phyloP scores from a whole-genome alignment of 139 green algal species.

The Micractinium sp. region DNA sequence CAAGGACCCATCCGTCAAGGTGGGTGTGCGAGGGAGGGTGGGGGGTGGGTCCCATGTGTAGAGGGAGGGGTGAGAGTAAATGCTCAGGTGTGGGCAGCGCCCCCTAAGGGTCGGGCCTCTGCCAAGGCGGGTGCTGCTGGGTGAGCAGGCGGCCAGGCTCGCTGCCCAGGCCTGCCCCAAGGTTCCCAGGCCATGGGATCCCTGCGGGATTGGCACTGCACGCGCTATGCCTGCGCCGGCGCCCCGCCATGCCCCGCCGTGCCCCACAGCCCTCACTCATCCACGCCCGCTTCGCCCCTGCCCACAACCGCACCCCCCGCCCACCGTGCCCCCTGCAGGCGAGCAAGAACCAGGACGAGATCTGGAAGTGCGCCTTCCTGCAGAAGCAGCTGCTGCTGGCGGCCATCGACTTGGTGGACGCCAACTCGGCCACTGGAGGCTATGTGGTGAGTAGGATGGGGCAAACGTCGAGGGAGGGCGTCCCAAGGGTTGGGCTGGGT shows the following conservation, averaged over 20 bases:
- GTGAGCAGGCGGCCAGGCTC: too few species aligned
- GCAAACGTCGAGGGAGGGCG: too few species aligned
- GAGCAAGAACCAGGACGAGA: slow-evolving; percentile 88
- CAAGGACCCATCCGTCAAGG: slow-evolving; percentile 96
- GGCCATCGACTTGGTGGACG: slow-evolving; percentile 96
- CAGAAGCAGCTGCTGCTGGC: slow-evolving; percentile 96
- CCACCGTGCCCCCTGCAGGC: slow-evolving; percentile 32
- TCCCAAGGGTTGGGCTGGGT: too few species aligned
- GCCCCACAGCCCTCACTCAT: background rate
- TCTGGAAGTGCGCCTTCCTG: slow-evolving; percentile 90
- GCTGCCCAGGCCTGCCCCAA: too few species aligned
- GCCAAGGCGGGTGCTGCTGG: too few species aligned
- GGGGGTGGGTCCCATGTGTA: background rate
- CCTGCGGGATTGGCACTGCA: background rate
- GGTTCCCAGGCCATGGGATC: too few species aligned
- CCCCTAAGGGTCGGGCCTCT: too few species aligned
- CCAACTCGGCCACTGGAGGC: slow-evolving; percentile 81
- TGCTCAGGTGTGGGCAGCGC: too few species aligned
- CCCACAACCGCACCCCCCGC: background rate
- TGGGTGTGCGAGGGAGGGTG: slow-evolving; percentile 27
- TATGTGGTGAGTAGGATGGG: slow-evolving; percentile 48
- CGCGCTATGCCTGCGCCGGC: background rate
- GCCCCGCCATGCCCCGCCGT: background rate
- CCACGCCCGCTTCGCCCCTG: background rate
- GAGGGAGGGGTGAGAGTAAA: background rate